These are phyloP conservation scores for Plasmodium gonderi DNA, from an alignment of 169 alveolate genomes.

Conservation along the genomic window DNA sequence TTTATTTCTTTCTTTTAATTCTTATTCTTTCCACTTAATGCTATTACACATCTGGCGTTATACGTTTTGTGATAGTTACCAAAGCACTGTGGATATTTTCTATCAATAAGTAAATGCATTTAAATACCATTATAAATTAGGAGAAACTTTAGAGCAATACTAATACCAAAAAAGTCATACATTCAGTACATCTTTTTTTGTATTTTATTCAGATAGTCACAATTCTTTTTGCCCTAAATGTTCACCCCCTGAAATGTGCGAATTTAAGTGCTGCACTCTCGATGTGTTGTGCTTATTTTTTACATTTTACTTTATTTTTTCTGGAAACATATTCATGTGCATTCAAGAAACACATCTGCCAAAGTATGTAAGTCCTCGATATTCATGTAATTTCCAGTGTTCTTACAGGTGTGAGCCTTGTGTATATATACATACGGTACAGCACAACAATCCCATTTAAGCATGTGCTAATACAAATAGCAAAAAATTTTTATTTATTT, in stretches of 20 bases:
- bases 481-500: no score
- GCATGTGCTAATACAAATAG: no score
- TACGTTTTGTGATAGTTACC: background rate
- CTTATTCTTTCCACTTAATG: background rate
- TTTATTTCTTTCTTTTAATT: background rate
- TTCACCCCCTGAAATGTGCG: background rate
- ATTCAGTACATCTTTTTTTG: background rate
- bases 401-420: no score
- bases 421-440: no score
- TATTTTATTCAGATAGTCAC: background rate
- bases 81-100: background rate
- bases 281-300: background rate
- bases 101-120: background rate
- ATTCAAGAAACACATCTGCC: background rate
- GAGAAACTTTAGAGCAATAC: background rate
- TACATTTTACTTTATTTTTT: background rate
- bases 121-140: background rate
- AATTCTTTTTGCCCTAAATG: background rate
- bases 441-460: no score
- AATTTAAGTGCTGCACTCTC: background rate
- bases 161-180: background rate
- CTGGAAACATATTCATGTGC: background rate
- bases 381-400: no score
- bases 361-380: no score
- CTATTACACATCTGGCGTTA: background rate